Evolutionary conservation across 805 yeast genomes (phyloP).

Genomic region (Metschnikowia similis): DNA sequence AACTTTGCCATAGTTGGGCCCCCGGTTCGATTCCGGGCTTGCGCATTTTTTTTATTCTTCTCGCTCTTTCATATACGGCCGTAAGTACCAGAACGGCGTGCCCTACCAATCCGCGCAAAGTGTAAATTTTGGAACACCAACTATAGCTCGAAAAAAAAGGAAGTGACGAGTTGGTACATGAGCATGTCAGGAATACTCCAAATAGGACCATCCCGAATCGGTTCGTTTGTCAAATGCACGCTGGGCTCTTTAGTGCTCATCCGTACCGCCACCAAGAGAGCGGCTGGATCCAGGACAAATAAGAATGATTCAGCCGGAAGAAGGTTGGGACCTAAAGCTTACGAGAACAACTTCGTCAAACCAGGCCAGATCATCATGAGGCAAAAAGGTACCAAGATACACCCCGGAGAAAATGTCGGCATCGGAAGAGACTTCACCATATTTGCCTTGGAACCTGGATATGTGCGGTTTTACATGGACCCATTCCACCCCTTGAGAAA

Average conservation of each 20-base stretch:
- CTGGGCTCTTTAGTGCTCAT: conserved; percentile 35
- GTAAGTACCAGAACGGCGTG: background rate
- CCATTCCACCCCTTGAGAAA: conserved; percentile 94
- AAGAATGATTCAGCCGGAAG: conserved; percentile 95
- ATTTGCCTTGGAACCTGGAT: conserved; percentile 89
- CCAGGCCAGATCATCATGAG: conserved; percentile 87
- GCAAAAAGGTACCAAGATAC: conserved; percentile 92
- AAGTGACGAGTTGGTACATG: conserved; percentile 2
- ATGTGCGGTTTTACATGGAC: conserved; percentile 83
- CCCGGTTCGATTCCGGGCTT: conserved; percentile 24
- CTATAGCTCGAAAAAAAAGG: conserved; percentile 1
- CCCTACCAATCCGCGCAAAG: background rate
- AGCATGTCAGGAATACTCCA: conserved; percentile 13
- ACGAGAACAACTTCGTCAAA: conserved; percentile 71
- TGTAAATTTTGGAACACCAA: conserved; percentile 3
- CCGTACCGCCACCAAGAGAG: conserved; percentile 90
- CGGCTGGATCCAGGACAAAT: conserved; percentile 91
- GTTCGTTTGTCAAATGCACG: conserved; percentile 9
- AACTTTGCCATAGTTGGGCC: conserved; percentile 23
- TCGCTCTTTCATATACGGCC: fast-evolving
- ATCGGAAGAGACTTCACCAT: conserved; percentile 94
- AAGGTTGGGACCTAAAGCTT: conserved; percentile 84
- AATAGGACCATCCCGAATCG: conserved; percentile 10
- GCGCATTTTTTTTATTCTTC: conserved; percentile 14
- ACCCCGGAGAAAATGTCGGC: conserved; percentile 87